These are phyloP conservation scores for Leptographium galeiforme DNA, from an alignment of 2,329 filamentous ascomycete species.

Conservation along the genomic window DNA sequence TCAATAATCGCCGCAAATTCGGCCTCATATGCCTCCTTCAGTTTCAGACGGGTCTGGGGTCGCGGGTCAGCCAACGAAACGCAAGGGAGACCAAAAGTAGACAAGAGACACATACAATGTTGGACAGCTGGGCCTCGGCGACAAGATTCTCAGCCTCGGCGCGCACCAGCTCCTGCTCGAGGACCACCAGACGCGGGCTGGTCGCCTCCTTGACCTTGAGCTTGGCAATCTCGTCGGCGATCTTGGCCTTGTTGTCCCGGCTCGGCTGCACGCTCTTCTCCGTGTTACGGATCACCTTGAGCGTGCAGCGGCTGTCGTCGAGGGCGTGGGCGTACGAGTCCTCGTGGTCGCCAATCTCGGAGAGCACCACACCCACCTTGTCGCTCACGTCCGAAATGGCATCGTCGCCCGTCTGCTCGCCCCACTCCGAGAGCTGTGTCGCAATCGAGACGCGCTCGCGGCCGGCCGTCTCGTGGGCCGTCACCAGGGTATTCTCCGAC, in stretches of 20 bases:
- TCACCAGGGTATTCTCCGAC: constrained; percentile 78
- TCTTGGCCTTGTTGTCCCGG: constrained; percentile 74
- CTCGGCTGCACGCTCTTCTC: constrained; percentile 91
- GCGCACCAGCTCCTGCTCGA: constrained; percentile 93
- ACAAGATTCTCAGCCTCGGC: constrained; percentile 94
- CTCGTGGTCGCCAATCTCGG: constrained; percentile 89
- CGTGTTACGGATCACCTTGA: constrained; percentile 92
- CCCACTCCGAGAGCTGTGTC: constrained; percentile 89
- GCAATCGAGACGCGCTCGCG: constrained; percentile 77
- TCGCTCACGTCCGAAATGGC: constrained; percentile 81
- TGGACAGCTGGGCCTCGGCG: constrained; percentile 90
- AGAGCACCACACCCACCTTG: constrained; percentile 85
- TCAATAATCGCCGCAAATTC: constrained; percentile 89
- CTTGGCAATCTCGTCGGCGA: constrained; percentile 82
- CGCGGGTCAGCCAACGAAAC: background rate
- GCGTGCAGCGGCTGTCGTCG: constrained; percentile 66
- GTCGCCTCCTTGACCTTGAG: constrained; percentile 86
- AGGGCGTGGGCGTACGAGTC: constrained; percentile 74
- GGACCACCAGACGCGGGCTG: constrained; percentile 63
- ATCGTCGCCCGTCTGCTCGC: constrained; percentile 80
- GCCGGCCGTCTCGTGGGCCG: constrained; percentile 70
- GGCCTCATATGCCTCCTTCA: constrained; percentile 85
- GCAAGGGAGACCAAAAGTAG: background rate
- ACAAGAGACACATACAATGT: constrained; percentile 51
- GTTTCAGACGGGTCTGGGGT: constrained; percentile 72